These are phyloP conservation scores for Neoboletus brunneissimus DNA, from an alignment of 768 basidiomycete species.

Conservation along the genomic window DNA sequence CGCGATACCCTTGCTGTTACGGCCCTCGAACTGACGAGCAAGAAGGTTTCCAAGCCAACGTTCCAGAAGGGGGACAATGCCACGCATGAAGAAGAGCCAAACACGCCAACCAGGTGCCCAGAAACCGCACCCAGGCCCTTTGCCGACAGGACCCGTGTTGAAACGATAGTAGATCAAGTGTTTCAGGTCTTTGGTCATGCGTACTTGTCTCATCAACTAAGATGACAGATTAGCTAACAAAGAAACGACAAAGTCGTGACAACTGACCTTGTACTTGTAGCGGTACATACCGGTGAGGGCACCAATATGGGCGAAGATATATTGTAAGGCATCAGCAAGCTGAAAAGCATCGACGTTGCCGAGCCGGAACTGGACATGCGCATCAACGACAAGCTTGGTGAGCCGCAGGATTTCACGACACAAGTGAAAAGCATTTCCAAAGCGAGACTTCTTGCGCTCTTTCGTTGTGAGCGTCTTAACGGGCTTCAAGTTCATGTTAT, in stretches of 20 bases:
- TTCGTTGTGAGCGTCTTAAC: conserved; percentile 97
- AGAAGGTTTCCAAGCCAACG: conserved; percentile 97
- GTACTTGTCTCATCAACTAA: conserved; percentile 97
- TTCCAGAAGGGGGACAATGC: conserved; percentile 95
- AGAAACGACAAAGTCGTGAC: neutral
- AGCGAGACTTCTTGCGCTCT: conserved; percentile 99
- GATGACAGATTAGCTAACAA: conserved; percentile 4
- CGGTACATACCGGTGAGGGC: conserved; percentile 99
- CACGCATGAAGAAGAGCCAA: conserved; percentile 99
- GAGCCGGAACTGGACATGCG: conserved; percentile 96
- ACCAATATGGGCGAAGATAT: conserved; percentile 96
- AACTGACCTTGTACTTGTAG: conserved; percentile 93
- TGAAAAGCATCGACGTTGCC: conserved; percentile 99
- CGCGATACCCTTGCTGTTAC: conserved; percentile 94
- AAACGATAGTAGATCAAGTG: conserved; percentile 98
- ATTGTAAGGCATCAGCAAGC: conserved; percentile 96
- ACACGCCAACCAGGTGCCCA: conserved; percentile 99
- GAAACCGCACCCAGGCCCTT: conserved; percentile 98
- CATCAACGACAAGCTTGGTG: conserved; percentile 98
- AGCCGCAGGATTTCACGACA: conserved; percentile 97
- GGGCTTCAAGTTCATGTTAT: conserved; percentile 99
- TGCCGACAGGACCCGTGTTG: conserved; percentile 99
- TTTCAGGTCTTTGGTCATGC: conserved; percentile 99
- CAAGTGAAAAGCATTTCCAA: conserved; percentile 98
- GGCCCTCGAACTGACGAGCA: conserved; percentile 96